phyloP scores from a whole-genome alignment of 2,329 filamentous ascomycete genomes.

The Coniochaeta hoffmannii region DNA sequence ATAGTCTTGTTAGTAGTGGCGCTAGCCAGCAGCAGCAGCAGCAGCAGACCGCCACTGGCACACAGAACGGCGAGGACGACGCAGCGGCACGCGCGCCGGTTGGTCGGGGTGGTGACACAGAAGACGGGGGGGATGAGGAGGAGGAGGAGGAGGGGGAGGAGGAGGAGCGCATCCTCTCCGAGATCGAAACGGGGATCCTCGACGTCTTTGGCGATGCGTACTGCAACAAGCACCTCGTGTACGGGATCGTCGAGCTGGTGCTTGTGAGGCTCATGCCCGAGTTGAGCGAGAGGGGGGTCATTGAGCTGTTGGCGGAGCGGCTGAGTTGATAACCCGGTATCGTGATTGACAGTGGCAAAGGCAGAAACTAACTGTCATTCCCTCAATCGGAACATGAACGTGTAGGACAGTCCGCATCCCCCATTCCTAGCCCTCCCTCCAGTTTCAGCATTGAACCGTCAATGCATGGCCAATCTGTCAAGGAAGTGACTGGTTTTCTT shows the following conservation, averaged over 20 bases:
- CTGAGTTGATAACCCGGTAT: slow-evolving; percentile 24
- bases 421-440: too few species aligned
- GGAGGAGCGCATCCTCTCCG: slow-evolving; percentile 42
- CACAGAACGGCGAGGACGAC: slow-evolving; percentile 4
- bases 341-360: too few species aligned
- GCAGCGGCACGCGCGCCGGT: slow-evolving; percentile 7
- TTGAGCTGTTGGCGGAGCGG: slow-evolving; percentile 68
- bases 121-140: slow-evolving; percentile 24
- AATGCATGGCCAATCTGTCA: too few species aligned
- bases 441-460: neutral
- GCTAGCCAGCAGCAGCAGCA: neutral
- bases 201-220: slow-evolving; percentile 74
- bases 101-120: neutral
- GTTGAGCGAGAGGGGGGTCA: slow-evolving; percentile 62
- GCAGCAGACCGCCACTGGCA: neutral
- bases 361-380: too few species aligned
- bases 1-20: neutral
- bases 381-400: too few species aligned
- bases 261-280: slow-evolving; percentile 82
- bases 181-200: slow-evolving; percentile 59
- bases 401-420: too few species aligned
- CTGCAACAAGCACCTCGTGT: slow-evolving; percentile 88
- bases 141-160: slow-evolving; percentile 33
- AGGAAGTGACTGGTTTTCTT: neutral
- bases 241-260: slow-evolving; percentile 71